Evolutionary conservation across 768 basidiomycete genomes (phyloP).

Genomic region (Pleurotus eryngii): DNA sequence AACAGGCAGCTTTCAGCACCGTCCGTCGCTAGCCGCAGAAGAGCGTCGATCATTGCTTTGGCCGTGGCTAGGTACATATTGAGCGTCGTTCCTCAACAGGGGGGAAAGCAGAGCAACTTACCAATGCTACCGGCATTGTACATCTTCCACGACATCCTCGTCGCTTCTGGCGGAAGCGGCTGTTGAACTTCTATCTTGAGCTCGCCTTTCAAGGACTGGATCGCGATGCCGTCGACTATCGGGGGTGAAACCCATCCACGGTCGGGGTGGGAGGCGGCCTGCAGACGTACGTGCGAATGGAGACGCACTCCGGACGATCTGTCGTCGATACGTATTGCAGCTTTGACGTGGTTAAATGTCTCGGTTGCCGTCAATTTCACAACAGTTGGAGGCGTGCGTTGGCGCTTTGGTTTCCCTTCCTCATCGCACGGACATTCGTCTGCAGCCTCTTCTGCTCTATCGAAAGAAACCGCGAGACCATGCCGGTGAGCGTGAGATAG

Average conservation of each 20-base stretch:
- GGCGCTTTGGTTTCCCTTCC: slow-evolving; percentile 47
- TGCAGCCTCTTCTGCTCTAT: slow-evolving; percentile 63
- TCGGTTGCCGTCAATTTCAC: slow-evolving; percentile 37
- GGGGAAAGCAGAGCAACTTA: slow-evolving; percentile 18
- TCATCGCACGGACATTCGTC: slow-evolving; percentile 68
- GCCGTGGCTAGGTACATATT: slow-evolving; percentile 43
- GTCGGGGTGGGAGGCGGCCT: slow-evolving; percentile 52
- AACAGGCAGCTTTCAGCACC: slow-evolving; percentile 45
- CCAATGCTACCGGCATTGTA: slow-evolving; percentile 61
- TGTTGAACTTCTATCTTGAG: slow-evolving; percentile 51
- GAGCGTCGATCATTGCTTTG: slow-evolving; percentile 63
- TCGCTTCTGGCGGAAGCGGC: slow-evolving; percentile 58
- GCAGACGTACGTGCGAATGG: slow-evolving; percentile 65
- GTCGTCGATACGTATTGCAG: slow-evolving; percentile 55
- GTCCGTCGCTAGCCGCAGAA: slow-evolving; percentile 43
- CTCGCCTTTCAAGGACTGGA: slow-evolving; percentile 49
- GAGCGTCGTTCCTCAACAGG: too few species aligned
- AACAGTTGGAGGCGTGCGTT: slow-evolving; percentile 39
- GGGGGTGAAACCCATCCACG: slow-evolving; percentile 43
- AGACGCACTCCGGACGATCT: slow-evolving; percentile 41
- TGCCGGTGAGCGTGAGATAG: slow-evolving; percentile 51
- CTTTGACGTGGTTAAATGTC: slow-evolving; percentile 35
- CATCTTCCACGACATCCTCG: slow-evolving; percentile 60
- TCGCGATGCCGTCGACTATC: slow-evolving; percentile 60
- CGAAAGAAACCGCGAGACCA: slow-evolving; percentile 55